phyloP scores from a whole-genome alignment of 495 filamentous ascomycete genomes.

The Cercophora scortea region DNA sequence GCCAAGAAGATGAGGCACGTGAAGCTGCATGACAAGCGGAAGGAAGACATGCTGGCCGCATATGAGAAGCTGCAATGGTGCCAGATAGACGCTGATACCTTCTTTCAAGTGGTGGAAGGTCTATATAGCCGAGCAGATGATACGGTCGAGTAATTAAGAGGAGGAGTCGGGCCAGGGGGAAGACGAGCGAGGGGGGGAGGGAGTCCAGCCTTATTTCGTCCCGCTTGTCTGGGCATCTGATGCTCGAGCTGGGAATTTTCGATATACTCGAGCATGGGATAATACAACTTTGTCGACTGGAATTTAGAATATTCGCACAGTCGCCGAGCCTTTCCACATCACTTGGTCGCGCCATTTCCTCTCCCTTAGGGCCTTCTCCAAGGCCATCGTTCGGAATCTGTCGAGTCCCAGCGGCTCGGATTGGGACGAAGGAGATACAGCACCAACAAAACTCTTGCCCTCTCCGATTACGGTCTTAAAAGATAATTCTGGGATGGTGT shows the following conservation, averaged over 20 bases:
- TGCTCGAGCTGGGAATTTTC: background rate
- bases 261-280: background rate
- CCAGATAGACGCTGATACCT: background rate
- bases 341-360: background rate
- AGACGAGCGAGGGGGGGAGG: background rate
- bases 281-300: background rate
- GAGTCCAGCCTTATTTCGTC: background rate
- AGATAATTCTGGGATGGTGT: too few species aligned
- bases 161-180: background rate
- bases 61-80: background rate
- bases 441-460: too few species aligned
- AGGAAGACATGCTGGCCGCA: background rate
- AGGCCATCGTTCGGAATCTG: background rate
- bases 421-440: background rate
- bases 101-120: conserved; percentile 1
- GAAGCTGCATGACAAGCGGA: background rate
- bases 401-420: background rate
- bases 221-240: background rate
- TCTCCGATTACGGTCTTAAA: too few species aligned
- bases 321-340: background rate
- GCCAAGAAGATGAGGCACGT: background rate
- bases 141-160: conserved; percentile 1
- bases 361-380: background rate
- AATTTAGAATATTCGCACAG: background rate
- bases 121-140: background rate